These are phyloP conservation scores for Didymella pomorum DNA, from an alignment of 2,329 filamentous ascomycete genomes.

Conservation along the genomic window DNA sequence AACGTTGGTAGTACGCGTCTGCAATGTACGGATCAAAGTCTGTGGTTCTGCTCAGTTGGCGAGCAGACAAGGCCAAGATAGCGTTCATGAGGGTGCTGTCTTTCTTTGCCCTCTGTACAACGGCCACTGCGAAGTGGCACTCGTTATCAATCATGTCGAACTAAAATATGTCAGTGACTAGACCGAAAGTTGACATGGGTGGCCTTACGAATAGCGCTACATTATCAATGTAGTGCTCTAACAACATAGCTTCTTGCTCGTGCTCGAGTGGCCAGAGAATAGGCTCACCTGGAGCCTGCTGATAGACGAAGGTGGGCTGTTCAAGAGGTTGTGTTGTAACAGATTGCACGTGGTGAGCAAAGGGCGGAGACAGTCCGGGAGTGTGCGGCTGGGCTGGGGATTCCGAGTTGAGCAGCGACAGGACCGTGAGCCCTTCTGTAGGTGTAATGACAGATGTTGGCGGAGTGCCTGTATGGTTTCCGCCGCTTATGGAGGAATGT, in stretches of 20 bases:
- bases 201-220: constrained; percentile 47
- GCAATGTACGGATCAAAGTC: constrained; percentile 53
- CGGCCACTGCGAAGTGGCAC: constrained; percentile 46
- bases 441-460: constrained; percentile 32
- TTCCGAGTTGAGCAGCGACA: constrained; percentile 47
- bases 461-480: constrained; percentile 28
- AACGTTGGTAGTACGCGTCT: constrained; percentile 54
- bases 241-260: constrained; percentile 49
- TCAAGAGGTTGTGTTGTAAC: constrained; percentile 20
- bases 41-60: constrained; percentile 52
- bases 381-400: constrained; percentile 34
- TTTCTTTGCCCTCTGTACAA: constrained; percentile 48
- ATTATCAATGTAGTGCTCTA: constrained; percentile 49
- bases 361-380: constrained; percentile 26
- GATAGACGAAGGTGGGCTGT: constrained; percentile 37
- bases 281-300: constrained; percentile 40
- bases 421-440: constrained; percentile 43
- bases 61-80: constrained; percentile 53
- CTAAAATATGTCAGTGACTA: constrained; percentile 22
- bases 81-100: constrained; percentile 54
- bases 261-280: constrained; percentile 48
- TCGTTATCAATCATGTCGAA: constrained; percentile 49
- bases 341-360: constrained; percentile 21
- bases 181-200: too few species aligned
- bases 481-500: constrained; percentile 25